Percentiles rank a stretch among this genome's conserved stretches.
Evolutionary conservation across 495 filamentous ascomycete genomes (phyloP).

Genomic region (Podospora appendiculata): DNA sequence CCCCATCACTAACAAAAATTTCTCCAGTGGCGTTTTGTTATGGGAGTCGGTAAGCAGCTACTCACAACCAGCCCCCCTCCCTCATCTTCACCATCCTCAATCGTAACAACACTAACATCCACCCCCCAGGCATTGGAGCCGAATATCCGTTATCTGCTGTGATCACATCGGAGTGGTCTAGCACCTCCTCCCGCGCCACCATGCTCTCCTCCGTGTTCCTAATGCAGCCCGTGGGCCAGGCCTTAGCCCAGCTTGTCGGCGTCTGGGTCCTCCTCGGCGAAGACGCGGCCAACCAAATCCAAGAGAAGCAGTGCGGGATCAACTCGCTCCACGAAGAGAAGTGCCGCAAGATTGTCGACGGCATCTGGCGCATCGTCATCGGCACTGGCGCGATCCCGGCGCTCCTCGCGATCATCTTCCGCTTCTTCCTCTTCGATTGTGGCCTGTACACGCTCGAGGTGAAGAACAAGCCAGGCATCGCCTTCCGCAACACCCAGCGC

Average conservation of each 20-base stretch:
- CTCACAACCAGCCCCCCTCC: constrained; percentile 13
- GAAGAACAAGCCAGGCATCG: constrained; percentile 55
- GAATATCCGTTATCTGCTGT: constrained; percentile 70
- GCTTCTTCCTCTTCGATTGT: constrained; percentile 66
- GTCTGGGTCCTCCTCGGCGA: constrained; percentile 61
- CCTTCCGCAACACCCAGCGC: constrained; percentile 51
- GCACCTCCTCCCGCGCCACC: constrained; percentile 64
- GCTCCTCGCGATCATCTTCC: constrained; percentile 64
- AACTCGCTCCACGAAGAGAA: constrained; percentile 44
- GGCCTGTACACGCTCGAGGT: constrained; percentile 74
- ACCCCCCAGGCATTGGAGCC: constrained; percentile 54
- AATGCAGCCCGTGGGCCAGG: constrained; percentile 70
- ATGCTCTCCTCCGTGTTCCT: constrained; percentile 76
- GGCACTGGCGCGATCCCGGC: constrained; percentile 68
- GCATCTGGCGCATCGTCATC: constrained; percentile 72
- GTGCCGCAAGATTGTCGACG: constrained; percentile 62
- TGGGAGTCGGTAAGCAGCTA: constrained; percentile 24
- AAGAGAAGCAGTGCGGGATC: constrained; percentile 35
- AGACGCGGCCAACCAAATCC: constrained; percentile 49
- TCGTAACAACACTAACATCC: constrained; percentile 45
- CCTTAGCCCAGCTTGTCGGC: constrained; percentile 59
- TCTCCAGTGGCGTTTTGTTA: constrained; percentile 27
- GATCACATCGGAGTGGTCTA: constrained; percentile 67
- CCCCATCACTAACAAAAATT: constrained; percentile 1
- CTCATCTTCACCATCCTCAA: constrained; percentile 45